Conservation (phyloP, 2,329 filamentous ascomycete genomes). For the Metarhizium album region DNA sequence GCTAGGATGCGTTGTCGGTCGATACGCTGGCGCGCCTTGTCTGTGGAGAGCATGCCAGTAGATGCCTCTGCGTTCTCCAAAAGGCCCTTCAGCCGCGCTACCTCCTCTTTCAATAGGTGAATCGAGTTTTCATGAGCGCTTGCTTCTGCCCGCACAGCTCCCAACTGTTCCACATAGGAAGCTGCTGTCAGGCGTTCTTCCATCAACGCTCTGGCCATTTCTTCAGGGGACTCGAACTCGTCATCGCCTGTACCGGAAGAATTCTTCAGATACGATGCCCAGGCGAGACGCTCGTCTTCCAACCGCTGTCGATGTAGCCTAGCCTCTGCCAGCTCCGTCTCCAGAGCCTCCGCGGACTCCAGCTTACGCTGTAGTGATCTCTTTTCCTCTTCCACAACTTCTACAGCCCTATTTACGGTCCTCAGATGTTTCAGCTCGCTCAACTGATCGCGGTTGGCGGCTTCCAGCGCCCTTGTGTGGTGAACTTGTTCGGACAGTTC, state of each 20-base stretch:
- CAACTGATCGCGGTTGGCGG: slow-evolving; percentile 67
- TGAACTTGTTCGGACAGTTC: slow-evolving; percentile 85
- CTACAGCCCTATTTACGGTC: slow-evolving; percentile 74
- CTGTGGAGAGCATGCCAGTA: slow-evolving; percentile 36
- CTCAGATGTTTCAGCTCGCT: slow-evolving; percentile 72
- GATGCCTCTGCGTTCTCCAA: slow-evolving; percentile 56
- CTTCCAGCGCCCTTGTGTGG: slow-evolving; percentile 80
- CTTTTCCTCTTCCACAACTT: slow-evolving; percentile 94
- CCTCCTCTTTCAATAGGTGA: slow-evolving; percentile 60
- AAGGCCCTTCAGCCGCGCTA: slow-evolving; percentile 51
- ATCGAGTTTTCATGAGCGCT: slow-evolving; percentile 67
- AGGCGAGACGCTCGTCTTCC: slow-evolving; percentile 78
- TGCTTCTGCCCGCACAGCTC: slow-evolving; percentile 67
- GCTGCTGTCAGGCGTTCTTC: slow-evolving; percentile 72
- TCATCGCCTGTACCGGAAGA: slow-evolving; percentile 50
- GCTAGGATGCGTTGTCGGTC: slow-evolving; percentile 80
- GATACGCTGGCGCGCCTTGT: slow-evolving; percentile 62
- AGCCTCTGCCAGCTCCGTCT: slow-evolving; percentile 68
- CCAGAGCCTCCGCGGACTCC: slow-evolving; percentile 60
- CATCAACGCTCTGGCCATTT: slow-evolving; percentile 72
- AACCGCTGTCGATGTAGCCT: slow-evolving; percentile 75
- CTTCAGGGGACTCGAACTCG: slow-evolving; percentile 81
- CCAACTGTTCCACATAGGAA: slow-evolving; percentile 69
- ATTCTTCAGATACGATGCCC: slow-evolving; percentile 74
- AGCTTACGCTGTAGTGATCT: slow-evolving; percentile 67